phyloP scores from a whole-genome alignment of 306 rosid species.

The Quercus bicolor region DNA sequence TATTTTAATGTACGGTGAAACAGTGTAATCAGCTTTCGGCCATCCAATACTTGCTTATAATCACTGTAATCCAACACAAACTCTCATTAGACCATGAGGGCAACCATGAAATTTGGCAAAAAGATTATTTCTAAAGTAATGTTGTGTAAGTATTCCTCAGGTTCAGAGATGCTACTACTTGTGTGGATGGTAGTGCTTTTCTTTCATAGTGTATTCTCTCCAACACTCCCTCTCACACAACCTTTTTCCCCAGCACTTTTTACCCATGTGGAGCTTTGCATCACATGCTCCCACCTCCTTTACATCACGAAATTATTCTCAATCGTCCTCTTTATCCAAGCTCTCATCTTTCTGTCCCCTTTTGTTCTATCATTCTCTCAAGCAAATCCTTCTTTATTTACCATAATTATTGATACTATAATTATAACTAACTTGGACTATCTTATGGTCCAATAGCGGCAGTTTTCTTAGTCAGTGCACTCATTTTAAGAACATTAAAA shows the following conservation, averaged over 20 bases:
- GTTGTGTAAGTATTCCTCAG: neutral
- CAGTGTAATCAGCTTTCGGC: conserved; percentile 2
- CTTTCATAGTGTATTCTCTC: conserved; percentile 18
- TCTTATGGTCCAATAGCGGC: conserved; percentile 9
- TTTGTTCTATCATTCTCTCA: conserved; percentile 3
- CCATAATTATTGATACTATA: conserved; percentile 23
- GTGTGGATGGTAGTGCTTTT: conserved; percentile 14
- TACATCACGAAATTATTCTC: conserved; percentile 40
- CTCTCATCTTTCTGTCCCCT: conserved; percentile 24
- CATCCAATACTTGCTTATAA: neutral
- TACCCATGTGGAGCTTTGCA: conserved; percentile 36
- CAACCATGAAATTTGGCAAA: conserved; percentile 14
- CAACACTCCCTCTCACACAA: neutral
- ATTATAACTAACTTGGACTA: conserved; percentile 21
- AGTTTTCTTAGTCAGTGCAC: conserved; percentile 1
- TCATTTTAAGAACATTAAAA: neutral
- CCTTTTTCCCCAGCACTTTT: neutral
- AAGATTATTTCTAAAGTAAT: neutral
- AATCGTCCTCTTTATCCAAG: conserved; percentile 15
- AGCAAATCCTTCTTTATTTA: conserved; percentile 11
- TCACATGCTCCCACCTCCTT: conserved; percentile 50
- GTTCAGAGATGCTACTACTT: conserved; percentile 8
- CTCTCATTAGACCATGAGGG: conserved; percentile 19
- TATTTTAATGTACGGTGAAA: too few relatives aligned
- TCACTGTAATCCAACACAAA: conserved; percentile 9